A percentile compares a stretch with the other conserved stretches of the same genome.
phyloP scores from a whole-genome alignment of 768 basidiomycete species.

The Strobilomyces echinocephalus region DNA sequence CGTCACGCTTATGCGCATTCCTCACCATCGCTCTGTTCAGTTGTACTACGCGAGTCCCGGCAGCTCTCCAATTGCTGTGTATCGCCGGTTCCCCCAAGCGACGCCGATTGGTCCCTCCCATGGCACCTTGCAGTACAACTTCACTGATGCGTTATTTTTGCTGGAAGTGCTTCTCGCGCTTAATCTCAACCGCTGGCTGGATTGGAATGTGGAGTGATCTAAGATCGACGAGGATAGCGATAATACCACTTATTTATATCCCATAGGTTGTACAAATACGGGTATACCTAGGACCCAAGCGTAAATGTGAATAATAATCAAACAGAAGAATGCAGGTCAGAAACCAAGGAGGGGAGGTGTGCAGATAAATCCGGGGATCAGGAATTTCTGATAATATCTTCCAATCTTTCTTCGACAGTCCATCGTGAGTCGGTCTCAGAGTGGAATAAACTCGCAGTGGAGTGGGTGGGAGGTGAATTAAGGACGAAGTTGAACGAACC shows the following conservation, averaged over 20 bases:
- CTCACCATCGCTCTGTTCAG: conserved; percentile 27
- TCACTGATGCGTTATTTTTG: conserved; percentile 55
- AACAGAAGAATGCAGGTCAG: conserved; percentile 13
- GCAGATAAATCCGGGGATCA: conserved; percentile 28
- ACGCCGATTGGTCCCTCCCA: conserved; percentile 63
- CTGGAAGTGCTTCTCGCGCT: conserved; percentile 62
- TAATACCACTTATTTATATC: conserved; percentile 31
- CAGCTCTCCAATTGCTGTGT: conserved; percentile 48
- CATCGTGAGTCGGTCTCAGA: conserved; percentile 60
- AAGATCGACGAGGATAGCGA: conserved; percentile 11
- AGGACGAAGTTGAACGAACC: conserved; percentile 78
- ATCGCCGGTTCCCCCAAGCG: conserved; percentile 46
- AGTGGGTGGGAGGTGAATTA: conserved; percentile 42
- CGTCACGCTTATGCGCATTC: background rate
- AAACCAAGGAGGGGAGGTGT: conserved; percentile 8
- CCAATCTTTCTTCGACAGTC: conserved; percentile 73
- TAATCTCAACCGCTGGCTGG: conserved; percentile 72
- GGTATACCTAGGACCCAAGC: conserved; percentile 23
- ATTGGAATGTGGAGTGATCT: conserved; percentile 42
- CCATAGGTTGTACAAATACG: conserved; percentile 31
- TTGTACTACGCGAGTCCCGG: conserved; percentile 47
- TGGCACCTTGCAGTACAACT: conserved; percentile 59
- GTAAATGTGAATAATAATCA: conserved; percentile 17
- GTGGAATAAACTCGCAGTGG: conserved; percentile 56
- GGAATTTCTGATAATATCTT: conserved; percentile 44